phyloP scores from a whole-genome alignment of 164 flowering plant species.

The grape (Vitis vinifera) region ASM3070453v1 NC_081805.1:9717501-9718000 shows the following conservation, averaged over 20 bases:
- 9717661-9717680: constrained; percentile 60
- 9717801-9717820: constrained; percentile 13
- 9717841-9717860: not conserved
- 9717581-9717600: constrained; percentile 97
- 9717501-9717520: constrained; percentile 93
- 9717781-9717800: constrained; percentile 6
- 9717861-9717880: constrained; percentile 3
- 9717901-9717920: constrained; percentile 22
- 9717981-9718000: not conserved
- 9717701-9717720: constrained; percentile 84
- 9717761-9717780: constrained; percentile 2
- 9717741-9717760: constrained; percentile 32
- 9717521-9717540: constrained; percentile 95
- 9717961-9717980: no score
- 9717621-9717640: not conserved
- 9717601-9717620: not conserved
- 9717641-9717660: not conserved
- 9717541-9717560: constrained; percentile 69
- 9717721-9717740: constrained; percentile 73
- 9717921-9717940: constrained; percentile 3
- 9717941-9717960: not conserved
- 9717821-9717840: constrained; percentile 5
- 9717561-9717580: constrained; percentile 83
- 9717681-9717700: constrained; percentile 90
- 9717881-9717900: constrained; percentile 4